Evolutionary conservation across 2,329 filamentous ascomycete species (phyloP), one percentile per base, ranked within the genome.

Genomic region (Fusarium sp.): DNA sequence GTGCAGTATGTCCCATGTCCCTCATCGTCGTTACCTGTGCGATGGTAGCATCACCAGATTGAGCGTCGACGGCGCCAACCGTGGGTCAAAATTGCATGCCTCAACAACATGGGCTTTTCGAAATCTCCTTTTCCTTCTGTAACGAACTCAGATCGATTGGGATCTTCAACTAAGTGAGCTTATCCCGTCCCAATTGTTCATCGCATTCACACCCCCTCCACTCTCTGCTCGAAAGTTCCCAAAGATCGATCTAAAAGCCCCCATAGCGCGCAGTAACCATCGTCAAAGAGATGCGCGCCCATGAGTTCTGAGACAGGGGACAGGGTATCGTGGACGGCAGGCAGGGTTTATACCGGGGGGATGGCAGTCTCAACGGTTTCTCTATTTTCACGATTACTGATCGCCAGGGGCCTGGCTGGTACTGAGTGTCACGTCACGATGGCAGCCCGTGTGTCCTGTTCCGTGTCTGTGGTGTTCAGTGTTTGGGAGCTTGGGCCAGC

Each of bases 361-460:
- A 39, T 44, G 49, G 31, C 52, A 65, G 59, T 42, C 59, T 66
- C 65, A 69, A 69, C 66, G 60, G 65, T 61, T 69, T 68, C 53
- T 48, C 64, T 45, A 53, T 46, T 63, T 57, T 57, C 26, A 43
- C 55, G 67, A 74, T 74, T 71, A 71, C 48, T 74, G 71, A 74
- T 74, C 72, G 64, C 67, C 69, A 72, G 68, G 67, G 67, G 61
- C 33, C 44, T 50, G 26, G 24, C 28, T 54, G 52, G 44, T 51
- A 24, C 31, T 31, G 26, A 58, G 53, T 67, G 62, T 72, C 63
- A 57, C 54, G 63, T 64, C 63, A 66, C 59, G 46, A 61, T 49
- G 52, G 51, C 46, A 50, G 42, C 20, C 26, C 49, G 28, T 58
- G 46, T 40, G 36, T 43, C 17, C 14, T 56, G 44, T 31, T 50